Evolutionary conservation across 2,329 filamentous ascomycete genomes (phyloP).

Genomic region (Fusarium coffeatum): DNA sequence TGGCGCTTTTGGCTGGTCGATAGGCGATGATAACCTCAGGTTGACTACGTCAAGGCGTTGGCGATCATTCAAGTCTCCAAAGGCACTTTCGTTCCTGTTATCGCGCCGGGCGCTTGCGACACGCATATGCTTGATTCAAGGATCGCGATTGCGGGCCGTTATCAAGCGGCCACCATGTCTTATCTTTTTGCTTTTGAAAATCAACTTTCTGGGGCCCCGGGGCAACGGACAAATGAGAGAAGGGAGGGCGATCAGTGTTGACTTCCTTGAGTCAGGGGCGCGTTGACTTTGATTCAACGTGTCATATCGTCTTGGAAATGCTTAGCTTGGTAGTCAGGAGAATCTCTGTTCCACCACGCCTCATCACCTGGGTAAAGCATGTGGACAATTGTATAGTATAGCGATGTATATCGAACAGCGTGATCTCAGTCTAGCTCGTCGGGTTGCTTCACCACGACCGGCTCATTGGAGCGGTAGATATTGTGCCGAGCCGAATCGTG

Average conservation of each 20-base stretch:
- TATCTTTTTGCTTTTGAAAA: slow-evolving; percentile 11
- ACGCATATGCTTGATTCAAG: neutral
- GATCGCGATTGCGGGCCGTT: slow-evolving; percentile 26
- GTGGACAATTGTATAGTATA: slow-evolving; percentile 33
- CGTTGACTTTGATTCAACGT: neutral
- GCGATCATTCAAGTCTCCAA: slow-evolving; percentile 18
- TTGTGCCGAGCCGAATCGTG: slow-evolving; percentile 9
- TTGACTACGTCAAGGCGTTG: slow-evolving; percentile 34
- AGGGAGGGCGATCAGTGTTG: slow-evolving; percentile 9
- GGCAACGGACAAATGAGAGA: slow-evolving; percentile 20
- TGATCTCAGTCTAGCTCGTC: slow-evolving; percentile 22
- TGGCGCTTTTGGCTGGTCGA: slow-evolving; percentile 35
- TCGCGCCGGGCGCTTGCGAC: slow-evolving; percentile 18
- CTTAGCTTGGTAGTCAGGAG: slow-evolving; percentile 1
- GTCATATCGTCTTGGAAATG: slow-evolving; percentile 18
- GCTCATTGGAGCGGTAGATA: slow-evolving; percentile 23
- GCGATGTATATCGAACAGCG: slow-evolving; percentile 27
- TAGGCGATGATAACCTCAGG: slow-evolving; percentile 19
- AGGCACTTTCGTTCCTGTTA: slow-evolving; percentile 11
- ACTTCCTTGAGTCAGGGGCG: slow-evolving; percentile 28
- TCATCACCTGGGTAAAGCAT: slow-evolving; percentile 24
- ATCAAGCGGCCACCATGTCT: slow-evolving; percentile 30
- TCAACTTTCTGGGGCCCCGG: slow-evolving; percentile 32
- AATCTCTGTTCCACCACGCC: slow-evolving; percentile 9
- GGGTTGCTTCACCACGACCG: slow-evolving; percentile 1